phyloP scores from a whole-genome alignment of 2,329 filamentous ascomycete species.

The Penicillium olsonii region DNA sequence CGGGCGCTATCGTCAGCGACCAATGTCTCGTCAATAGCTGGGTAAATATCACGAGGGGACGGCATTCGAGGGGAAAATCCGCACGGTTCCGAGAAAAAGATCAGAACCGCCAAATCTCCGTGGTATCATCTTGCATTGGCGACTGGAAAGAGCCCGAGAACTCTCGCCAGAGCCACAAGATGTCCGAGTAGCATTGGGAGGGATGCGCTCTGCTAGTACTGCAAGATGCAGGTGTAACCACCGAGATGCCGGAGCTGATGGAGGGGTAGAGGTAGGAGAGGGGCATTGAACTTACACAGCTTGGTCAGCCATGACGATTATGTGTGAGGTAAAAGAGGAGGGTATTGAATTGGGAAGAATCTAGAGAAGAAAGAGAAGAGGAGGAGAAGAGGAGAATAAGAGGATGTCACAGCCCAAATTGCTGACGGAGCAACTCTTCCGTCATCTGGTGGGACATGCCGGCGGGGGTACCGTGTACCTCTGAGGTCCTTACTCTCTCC shows the following conservation, averaged over 20 bases:
- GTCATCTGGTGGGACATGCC: slow-evolving; percentile 34
- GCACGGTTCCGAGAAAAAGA: slow-evolving; percentile 13
- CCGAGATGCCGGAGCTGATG: slow-evolving; percentile 5
- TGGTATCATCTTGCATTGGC: slow-evolving; percentile 6
- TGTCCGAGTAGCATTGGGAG: slow-evolving; percentile 4
- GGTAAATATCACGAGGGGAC: slow-evolving; percentile 13
- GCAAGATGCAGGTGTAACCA: slow-evolving; percentile 2
- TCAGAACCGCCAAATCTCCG: slow-evolving; percentile 1
- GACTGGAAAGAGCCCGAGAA: background rate
- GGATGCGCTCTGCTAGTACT: background rate
- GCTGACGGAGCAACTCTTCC: slow-evolving; percentile 41
- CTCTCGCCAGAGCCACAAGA: slow-evolving; percentile 3
- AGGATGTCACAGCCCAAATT: slow-evolving; percentile 21
- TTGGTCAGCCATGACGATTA: slow-evolving; percentile 44
- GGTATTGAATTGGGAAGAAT: slow-evolving; percentile 16
- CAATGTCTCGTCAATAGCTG: slow-evolving; percentile 37
- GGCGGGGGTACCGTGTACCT: slow-evolving; percentile 18
- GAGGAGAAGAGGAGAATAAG: slow-evolving; percentile 26
- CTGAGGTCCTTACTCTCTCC: slow-evolving; percentile 13
- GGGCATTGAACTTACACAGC: slow-evolving; percentile 44
- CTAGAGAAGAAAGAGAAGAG: slow-evolving; percentile 23
- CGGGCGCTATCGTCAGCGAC: slow-evolving; percentile 64
- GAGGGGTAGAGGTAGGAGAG: slow-evolving; percentile 8
- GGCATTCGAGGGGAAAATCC: background rate
- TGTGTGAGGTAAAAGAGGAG: slow-evolving; percentile 9